Conservation (phyloP, 208 protist genomes). For the Crithidia mellificae region DNA sequence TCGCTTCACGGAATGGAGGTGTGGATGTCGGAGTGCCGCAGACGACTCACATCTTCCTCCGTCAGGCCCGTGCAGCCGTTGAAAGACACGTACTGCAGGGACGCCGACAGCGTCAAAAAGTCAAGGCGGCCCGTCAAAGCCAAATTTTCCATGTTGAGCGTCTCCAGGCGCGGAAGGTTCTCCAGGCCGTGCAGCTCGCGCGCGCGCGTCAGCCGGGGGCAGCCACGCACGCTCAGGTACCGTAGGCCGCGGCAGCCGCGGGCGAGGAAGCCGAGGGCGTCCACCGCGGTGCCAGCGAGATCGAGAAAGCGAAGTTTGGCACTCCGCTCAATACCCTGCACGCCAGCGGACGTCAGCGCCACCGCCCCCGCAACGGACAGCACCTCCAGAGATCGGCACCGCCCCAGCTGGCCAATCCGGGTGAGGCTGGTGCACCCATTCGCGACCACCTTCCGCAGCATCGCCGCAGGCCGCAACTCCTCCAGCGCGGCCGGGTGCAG, state of each 20-base stretch:
- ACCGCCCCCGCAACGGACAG: constrained; percentile 39
- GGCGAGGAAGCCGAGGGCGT: constrained; percentile 33
- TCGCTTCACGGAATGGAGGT: constrained; percentile 2
- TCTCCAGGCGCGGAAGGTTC: constrained; percentile 36
- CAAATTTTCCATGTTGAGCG: constrained; percentile 44
- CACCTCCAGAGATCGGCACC: constrained; percentile 31
- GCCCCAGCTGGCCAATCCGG: constrained; percentile 38
- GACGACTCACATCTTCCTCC: constrained; percentile 12
- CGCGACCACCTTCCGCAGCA: constrained; percentile 41
- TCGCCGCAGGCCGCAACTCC: constrained; percentile 38
- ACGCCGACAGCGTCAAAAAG: constrained; percentile 26
- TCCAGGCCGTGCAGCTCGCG: constrained; percentile 45
- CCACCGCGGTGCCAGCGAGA: constrained; percentile 42
- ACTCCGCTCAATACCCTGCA: constrained; percentile 42
- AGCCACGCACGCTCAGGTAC: constrained; percentile 41
- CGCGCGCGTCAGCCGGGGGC: constrained; percentile 17
- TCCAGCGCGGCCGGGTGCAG: constrained; percentile 37
- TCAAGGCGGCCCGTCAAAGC: constrained; percentile 12
- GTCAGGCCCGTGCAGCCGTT: constrained; percentile 22
- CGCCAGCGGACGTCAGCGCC: constrained; percentile 32
- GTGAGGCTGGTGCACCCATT: constrained; percentile 34
- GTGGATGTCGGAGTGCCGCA: constrained; percentile 10
- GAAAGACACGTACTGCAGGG: constrained; percentile 30
- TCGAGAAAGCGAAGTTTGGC: constrained; percentile 43
- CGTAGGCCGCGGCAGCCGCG: constrained; percentile 34